Evolutionary conservation across 2,329 filamentous ascomycete species (phyloP).

Genomic region (Fusarium transvaalense): DNA sequence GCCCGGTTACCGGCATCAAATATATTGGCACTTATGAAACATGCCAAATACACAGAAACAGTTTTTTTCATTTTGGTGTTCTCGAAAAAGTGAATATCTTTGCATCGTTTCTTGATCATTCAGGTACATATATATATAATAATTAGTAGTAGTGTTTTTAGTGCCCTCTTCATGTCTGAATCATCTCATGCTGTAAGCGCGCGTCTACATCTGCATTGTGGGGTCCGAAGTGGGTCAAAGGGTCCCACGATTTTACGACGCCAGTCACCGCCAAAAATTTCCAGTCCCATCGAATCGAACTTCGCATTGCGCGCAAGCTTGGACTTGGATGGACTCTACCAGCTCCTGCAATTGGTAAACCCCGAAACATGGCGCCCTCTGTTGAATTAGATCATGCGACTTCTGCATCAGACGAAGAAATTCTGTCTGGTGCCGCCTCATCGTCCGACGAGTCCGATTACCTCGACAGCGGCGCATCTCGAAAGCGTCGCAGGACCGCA

Average conservation of each 20-base stretch:
- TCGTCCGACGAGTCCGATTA: constrained; percentile 62
- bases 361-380: constrained; percentile 39
- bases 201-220: constrained; percentile 44
- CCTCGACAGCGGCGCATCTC: constrained; percentile 59
- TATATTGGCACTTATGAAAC: not conserved
- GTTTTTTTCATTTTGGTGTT: not conserved
- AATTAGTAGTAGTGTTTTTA: not conserved
- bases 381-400: constrained; percentile 37
- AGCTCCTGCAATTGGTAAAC: constrained; percentile 45
- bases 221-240: constrained; percentile 18
- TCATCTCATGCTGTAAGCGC: constrained; percentile 44
- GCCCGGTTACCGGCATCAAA: constrained; percentile 24
- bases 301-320: constrained; percentile 26
- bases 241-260: constrained; percentile 42
- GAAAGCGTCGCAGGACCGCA: constrained; percentile 61
- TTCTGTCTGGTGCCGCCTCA: constrained; percentile 33
- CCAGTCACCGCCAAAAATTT: constrained; percentile 49
- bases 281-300: constrained; percentile 19
- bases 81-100: not conserved
- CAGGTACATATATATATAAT: not conserved
- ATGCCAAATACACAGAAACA: not conserved
- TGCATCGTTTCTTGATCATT: not conserved
- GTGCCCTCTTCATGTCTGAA: constrained; percentile 1
- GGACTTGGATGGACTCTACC: constrained; percentile 24
- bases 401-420: constrained; percentile 33